Evolutionary conservation across 768 basidiomycete genomes (phyloP), one percentile per base, ranked within the genome.

Genomic region (Lentinula edodes): DNA sequence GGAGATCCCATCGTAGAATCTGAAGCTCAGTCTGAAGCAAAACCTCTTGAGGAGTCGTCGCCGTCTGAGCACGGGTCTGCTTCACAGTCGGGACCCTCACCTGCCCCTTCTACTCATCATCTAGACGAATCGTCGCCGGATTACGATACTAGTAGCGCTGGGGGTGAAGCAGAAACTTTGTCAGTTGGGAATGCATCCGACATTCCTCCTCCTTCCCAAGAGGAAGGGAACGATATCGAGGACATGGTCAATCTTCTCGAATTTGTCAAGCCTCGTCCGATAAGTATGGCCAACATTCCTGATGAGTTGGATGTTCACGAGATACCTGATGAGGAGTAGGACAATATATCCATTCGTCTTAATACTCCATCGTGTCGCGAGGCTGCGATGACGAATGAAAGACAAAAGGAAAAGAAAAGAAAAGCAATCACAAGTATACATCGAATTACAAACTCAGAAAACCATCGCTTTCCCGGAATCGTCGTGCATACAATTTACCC

Each of bases 171-270:
- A 3, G 48, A 48, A 9, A 12, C 58, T n/a, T 18, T 39, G 9
- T 48, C 48, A 8, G 15, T 60, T 23, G 48, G 28, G 8, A 7
- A 23, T 7, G 20, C 20, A 23, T 7, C 20, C 7, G 48, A 50
- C 20, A 38, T 7, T 7, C 36, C 12, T 38, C 36, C 36, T 38
- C 23, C 23, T 23, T 23, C 23, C 23, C 36, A 38, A 38, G 55
- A 57, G 34, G 55, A 20, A 32, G 48, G 48, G 13, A 38, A 70
- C 43, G 79, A 82, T n/a, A 73, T 82, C 13, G 81, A 78, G 68
- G 76, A 78, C 54, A 74, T 82, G 38, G 75, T 83, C 62, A 77
- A 70, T 60, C 72, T 82, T 66, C 75, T 83, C 7, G 79, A 83
- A 67, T 9, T 39, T n/a, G 48, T 28, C 43, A 73, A 72, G 54